A percentile compares a stretch with the other conserved stretches of the same genome.
phyloP scores from a whole-genome alignment of 805 yeast species.

The Wickerhamiella azyma region DNA sequence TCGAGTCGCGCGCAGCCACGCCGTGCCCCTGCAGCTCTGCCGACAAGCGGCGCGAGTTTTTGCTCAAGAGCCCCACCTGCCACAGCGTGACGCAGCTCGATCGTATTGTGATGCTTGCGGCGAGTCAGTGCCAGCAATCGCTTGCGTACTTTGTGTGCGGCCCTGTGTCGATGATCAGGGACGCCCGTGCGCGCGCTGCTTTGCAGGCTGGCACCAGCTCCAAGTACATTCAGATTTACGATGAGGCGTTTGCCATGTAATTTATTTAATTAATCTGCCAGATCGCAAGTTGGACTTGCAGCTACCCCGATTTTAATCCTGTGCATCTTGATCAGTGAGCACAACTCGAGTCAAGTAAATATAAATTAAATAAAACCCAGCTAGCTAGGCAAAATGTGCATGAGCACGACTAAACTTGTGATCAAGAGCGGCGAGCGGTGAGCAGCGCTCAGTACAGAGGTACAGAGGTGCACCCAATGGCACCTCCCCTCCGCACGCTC shows the following conservation, averaged over 20 bases:
- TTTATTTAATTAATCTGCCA: neutral
- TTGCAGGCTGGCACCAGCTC: neutral
- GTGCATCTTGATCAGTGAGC: neutral
- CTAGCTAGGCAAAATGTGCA: too few species aligned
- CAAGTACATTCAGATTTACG: slow-evolving; percentile 5
- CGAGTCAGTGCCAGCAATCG: neutral
- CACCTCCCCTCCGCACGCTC: too few species aligned
- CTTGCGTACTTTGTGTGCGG: slow-evolving; percentile 7
- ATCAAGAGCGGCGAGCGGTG: neutral
- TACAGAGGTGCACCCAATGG: too few species aligned
- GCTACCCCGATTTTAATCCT: too few species aligned
- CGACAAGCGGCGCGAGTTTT: neutral
- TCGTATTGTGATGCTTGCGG: neutral
- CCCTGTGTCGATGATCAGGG: slow-evolving; percentile 2
- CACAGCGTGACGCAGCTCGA: neutral
- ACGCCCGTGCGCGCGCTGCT: neutral
- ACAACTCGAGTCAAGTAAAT: too few species aligned
- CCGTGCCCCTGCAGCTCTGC: neutral
- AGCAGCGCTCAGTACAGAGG: too few species aligned
- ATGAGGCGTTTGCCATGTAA: slow-evolving; percentile 7
- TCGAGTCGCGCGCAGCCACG: neutral
- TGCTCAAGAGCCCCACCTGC: neutral
- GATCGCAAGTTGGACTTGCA: too few species aligned
- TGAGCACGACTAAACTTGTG: neutral
- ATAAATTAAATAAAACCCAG: too few species aligned